phyloP scores from a whole-genome alignment of 1,139 yeast genomes.

The Sugiyamaella japonica region DNA sequence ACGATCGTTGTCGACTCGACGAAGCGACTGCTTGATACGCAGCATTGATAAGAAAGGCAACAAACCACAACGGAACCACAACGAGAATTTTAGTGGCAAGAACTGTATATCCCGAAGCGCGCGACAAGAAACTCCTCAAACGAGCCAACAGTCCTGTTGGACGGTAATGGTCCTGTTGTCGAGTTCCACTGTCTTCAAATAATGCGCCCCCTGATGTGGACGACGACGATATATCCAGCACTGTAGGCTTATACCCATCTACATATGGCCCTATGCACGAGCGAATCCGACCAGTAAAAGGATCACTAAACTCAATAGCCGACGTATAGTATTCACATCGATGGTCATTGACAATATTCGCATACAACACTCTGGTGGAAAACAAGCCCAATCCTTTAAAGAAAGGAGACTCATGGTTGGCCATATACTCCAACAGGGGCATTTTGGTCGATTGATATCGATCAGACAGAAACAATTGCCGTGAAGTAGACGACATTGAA shows the following conservation, averaged over 20 bases:
- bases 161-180: neutral
- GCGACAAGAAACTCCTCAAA: slow-evolving; percentile 3
- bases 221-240: slow-evolving; percentile 48
- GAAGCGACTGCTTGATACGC: slow-evolving; percentile 36
- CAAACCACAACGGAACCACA: slow-evolving; percentile 40
- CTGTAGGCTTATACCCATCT: slow-evolving; percentile 53
- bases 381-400: slow-evolving; percentile 56
- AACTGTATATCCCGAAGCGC: slow-evolving; percentile 19
- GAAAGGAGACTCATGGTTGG: slow-evolving; percentile 61
- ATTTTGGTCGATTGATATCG: slow-evolving; percentile 29
- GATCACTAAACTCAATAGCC: slow-evolving; percentile 64
- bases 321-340: slow-evolving; percentile 84
- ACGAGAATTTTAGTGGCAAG: slow-evolving; percentile 29
- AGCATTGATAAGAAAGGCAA: slow-evolving; percentile 39
- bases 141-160: neutral
- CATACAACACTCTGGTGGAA: slow-evolving; percentile 57
- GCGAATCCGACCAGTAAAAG: slow-evolving; percentile 46
- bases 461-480: slow-evolving; percentile 69
- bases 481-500: slow-evolving; percentile 67
- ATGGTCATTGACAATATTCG: slow-evolving; percentile 75
- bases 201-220: slow-evolving; percentile 14
- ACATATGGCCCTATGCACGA: slow-evolving; percentile 47
- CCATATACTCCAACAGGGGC: slow-evolving; percentile 66
- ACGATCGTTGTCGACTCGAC: slow-evolving; percentile 28
- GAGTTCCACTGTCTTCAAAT: slow-evolving; percentile 6